Evolutionary conservation across 1,284 basidiomycete genomes (phyloP).

Genomic region (Ganoderma lingzhi): DNA sequence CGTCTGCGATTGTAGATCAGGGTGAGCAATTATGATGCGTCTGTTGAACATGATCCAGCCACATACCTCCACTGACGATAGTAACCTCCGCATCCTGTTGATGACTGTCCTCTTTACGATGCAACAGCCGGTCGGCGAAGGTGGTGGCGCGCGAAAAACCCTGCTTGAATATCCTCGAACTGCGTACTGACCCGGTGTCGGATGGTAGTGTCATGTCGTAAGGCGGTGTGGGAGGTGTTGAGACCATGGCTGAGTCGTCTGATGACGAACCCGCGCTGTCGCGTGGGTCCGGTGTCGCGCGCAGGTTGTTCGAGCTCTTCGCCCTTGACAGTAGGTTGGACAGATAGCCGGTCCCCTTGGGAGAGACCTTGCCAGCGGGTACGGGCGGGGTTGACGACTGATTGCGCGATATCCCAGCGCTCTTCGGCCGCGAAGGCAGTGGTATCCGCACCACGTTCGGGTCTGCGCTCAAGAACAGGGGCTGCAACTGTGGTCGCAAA

Average conservation of each 20-base stretch:
- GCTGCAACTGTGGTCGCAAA: constrained; percentile 27
- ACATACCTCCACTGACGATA: constrained; percentile 30
- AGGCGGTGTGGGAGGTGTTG: constrained; percentile 43
- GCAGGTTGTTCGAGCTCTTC: constrained; percentile 34
- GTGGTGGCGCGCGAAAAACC: constrained; percentile 43
- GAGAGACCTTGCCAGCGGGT: constrained; percentile 37
- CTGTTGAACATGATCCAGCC: neutral
- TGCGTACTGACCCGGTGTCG: constrained; percentile 31
- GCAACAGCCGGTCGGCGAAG: constrained; percentile 42
- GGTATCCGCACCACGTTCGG: constrained; percentile 27
- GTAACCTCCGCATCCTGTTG: constrained; percentile 29
- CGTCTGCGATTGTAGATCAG: constrained; percentile 16
- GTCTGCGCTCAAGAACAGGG: constrained; percentile 31
- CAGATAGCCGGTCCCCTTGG: constrained; percentile 40
- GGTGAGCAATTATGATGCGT: neutral
- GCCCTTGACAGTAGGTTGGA: constrained; percentile 39
- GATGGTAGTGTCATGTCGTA: constrained; percentile 31
- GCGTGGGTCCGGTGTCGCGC: constrained; percentile 37
- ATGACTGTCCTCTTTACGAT: constrained; percentile 36
- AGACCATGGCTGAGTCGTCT: constrained; percentile 42
- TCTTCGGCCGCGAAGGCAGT: constrained; percentile 29
- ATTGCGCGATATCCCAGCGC: constrained; percentile 19
- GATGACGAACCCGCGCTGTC: constrained; percentile 45
- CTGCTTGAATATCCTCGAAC: constrained; percentile 41
- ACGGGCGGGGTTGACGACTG: constrained; percentile 32